Evolutionary conservation across 2,329 filamentous ascomycete genomes (phyloP), one percentile per base, ranked within the genome.

Genomic region (Xylariaceae sp.): DNA sequence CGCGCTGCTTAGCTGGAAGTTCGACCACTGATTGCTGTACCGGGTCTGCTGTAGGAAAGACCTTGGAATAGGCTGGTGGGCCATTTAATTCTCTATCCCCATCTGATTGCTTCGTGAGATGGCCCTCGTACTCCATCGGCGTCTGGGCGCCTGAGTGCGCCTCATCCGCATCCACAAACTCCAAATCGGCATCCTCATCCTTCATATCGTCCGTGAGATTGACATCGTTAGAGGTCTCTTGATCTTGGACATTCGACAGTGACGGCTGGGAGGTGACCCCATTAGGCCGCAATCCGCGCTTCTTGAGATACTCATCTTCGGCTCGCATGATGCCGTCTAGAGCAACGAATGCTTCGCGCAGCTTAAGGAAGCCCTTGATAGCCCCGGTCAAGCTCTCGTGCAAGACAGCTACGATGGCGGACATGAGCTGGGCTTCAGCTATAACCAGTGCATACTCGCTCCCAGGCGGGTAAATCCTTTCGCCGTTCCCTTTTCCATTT

Each of bases 361-460:
- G 66, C 64, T 93, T 95, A 60, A 95, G 94, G 58, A 97, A 97
- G 4, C 89, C 89, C 64, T 85, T 89, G 62, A 97, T 79, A 13
- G 83, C 89, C 62, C 97, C 93, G 0, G 90, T 91, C 54, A 97
- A 67, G 60, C 87, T 95, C 68, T 97, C 93, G 51, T 94, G 94
- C 54, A 97, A 69, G 13, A 97, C 87, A 0, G 82, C 88, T 1
- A 96, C 82, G 1, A 98, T 84, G 1, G 90, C 90, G 42, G 80
- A 78, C 85, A 96, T 95, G 48, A 96, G 73, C 64, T 95, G 88
- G 2, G 88, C 79, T 67, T 96, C 83, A 4, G 89, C 87, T 45
- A 89, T 79, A 45, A 89, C 87, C 3, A 97, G 72, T 2, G 87
- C 81, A 61, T 87, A 97, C 66, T 98, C 91, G 4, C 85, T 87